A percentile compares a stretch with the other conserved stretches of the same genome.
Evolutionary conservation across 345 rosid genomes (phyloP).

Genomic region (Rhodomyrtus tomentosa): DNA sequence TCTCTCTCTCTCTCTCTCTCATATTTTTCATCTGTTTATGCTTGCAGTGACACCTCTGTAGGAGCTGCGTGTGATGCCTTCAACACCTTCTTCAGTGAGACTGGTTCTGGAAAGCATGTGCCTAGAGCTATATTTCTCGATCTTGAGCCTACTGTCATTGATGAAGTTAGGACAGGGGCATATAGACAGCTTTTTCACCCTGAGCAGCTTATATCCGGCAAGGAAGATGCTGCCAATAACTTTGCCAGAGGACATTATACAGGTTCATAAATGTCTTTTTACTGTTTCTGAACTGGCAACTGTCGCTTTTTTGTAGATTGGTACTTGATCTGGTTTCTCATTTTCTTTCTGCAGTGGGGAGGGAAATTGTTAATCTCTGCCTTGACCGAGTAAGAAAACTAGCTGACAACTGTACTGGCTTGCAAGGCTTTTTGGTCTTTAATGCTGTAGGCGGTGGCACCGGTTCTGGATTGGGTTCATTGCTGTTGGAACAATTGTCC

Average conservation of each 20-base stretch:
- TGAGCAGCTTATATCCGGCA: slow-evolving; percentile 87
- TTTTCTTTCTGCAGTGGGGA: slow-evolving; percentile 48
- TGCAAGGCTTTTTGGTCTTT: slow-evolving; percentile 77
- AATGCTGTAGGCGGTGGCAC: slow-evolving; percentile 82
- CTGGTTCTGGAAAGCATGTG: slow-evolving; percentile 83
- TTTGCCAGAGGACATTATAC: slow-evolving; percentile 93
- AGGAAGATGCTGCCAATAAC: slow-evolving; percentile 91
- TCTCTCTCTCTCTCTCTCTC: background rate
- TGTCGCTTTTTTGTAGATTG: background rate
- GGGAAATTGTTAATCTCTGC: slow-evolving; percentile 78
- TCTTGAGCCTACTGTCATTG: slow-evolving; percentile 81
- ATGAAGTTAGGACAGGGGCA: slow-evolving; percentile 65
- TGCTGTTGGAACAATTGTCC: slow-evolving; percentile 70
- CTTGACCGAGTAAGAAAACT: slow-evolving; percentile 70
- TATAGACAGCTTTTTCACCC: slow-evolving; percentile 88
- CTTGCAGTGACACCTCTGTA: slow-evolving; percentile 48
- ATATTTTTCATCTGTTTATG: background rate
- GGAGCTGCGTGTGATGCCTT: slow-evolving; percentile 64
- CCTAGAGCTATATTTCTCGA: slow-evolving; percentile 81
- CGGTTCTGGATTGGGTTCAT: slow-evolving; percentile 76
- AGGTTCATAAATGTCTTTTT: slow-evolving; percentile 17
- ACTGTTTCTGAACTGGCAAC: background rate
- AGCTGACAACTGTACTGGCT: slow-evolving; percentile 80
- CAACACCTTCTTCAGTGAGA: slow-evolving; percentile 89
- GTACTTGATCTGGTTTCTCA: background rate